Base-by-base conservation (phyloP, 495 filamentous ascomycete species). In the Neurospora africana region DNA sequence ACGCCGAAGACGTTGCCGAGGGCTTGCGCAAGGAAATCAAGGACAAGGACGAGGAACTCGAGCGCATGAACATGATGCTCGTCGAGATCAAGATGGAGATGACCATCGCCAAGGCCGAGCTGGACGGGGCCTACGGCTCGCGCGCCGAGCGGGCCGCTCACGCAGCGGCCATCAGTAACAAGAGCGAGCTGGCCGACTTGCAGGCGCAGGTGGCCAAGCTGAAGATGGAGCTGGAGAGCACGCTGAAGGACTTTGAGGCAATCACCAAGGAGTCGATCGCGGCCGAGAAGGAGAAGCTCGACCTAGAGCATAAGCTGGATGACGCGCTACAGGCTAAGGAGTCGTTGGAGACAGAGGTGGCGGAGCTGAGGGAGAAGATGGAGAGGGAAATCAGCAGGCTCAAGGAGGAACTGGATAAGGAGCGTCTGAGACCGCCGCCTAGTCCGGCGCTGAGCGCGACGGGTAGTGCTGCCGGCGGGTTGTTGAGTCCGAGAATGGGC, bases 61-160 rank as follows among this genome's bases (percentile, higher is more conserved):
- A 90, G 15, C 84, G 87, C 37, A 84, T 96, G 69, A 94, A 96
- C 78, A 86, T 88, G 74, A 92, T 95, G 80, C 86, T 97, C 72
- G 91, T 94, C 67, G 89, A 93, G 71, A 84, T 96, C 68, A 93
- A 93, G 71, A 98, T 94, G 43, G 95, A 98, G 78, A 84, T 97
- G 72, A 94, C 94, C 67, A 89, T 99, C 81, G 92, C 92, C 71
- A 93, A 92, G 79, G 95, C 95, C 6, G 95, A 99, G 83, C 90
- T 98, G 40, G 95, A 99, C 77, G 92, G 93, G 70, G 95, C 95
- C 23, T 97, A 97, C 78, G 95, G 93, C 36, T 88, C 88, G 11
- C 84, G 92, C 70, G 87, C 90, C 44, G 85, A 95, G 79, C 89
- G 93, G 30, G 93, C 92, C 6, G 91, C 91, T 0, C 91, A 93